These are phyloP conservation scores for Cutaneotrichosporon cutaneum DNA, from an alignment of 1,284 basidiomycete species.

Conservation along the genomic window DNA sequence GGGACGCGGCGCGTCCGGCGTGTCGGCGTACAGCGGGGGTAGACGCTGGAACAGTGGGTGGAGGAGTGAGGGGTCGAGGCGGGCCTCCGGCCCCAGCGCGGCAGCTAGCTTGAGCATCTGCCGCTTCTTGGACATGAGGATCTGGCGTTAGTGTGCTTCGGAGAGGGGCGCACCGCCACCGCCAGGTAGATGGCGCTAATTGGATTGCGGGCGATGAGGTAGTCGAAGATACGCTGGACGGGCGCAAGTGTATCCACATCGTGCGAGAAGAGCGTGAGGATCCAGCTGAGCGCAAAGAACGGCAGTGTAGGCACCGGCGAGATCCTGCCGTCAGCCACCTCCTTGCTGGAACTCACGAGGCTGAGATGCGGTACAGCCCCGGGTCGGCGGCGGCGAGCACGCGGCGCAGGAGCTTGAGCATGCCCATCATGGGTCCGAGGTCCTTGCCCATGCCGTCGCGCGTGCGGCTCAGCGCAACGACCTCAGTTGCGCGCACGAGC, in stretches of 20 bases:
- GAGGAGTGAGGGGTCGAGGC: constrained; percentile 55
- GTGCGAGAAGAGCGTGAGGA: constrained; percentile 87
- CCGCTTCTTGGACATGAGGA: constrained; percentile 50
- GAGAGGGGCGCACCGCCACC: constrained; percentile 63
- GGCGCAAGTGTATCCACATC: constrained; percentile 79
- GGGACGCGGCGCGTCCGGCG: constrained; percentile 27
- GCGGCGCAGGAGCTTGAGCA: constrained; percentile 72
- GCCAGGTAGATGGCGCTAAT: constrained; percentile 76
- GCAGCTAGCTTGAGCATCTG: constrained; percentile 43
- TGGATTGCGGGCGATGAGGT: constrained; percentile 76
- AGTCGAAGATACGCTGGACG: constrained; percentile 86
- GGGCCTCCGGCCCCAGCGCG: constrained; percentile 38
- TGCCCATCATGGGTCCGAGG: constrained; percentile 78
- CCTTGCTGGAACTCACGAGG: constrained; percentile 53
- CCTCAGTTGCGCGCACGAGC: constrained; percentile 62
- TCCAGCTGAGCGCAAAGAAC: constrained; percentile 78
- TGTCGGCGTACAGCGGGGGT: constrained; percentile 61
- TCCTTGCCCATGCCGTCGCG: constrained; percentile 84
- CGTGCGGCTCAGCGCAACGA: constrained; percentile 68
- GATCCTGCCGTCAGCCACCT: constrained; percentile 26
- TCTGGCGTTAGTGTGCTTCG: constrained; percentile 29
- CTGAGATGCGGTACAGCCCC: constrained; percentile 60
- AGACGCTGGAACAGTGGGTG: constrained; percentile 73
- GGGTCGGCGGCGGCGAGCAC: constrained; percentile 70
- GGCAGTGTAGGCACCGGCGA: constrained; percentile 45